Evolutionary conservation across 768 basidiomycete species (phyloP), one percentile per base, ranked within the genome.

Genomic region (Leccinum broughii): DNA sequence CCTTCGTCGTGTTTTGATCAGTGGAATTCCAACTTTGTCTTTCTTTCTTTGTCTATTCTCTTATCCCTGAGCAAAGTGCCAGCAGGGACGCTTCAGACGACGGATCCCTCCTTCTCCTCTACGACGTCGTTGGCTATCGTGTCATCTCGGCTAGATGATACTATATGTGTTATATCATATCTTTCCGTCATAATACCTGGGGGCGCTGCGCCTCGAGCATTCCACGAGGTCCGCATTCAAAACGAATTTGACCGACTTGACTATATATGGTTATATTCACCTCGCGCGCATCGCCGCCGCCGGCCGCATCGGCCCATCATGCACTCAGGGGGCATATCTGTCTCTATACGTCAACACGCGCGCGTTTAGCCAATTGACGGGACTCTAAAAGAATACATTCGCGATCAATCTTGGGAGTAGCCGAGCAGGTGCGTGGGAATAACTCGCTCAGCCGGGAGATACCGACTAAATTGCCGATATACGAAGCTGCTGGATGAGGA

Each of bases 391-490:
- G 8, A 13, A 39, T 1, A 6, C 28, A 66, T 64, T 26, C 62
- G 62, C 55, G 68, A 71, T 67, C 65, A 61, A 65, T 64, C 62
- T 67, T 56, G 53, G 41, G 54, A 56, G 65, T 58, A 70, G 70
- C 70, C 70, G 61, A 44, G n/a, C n/a, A 20, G 41, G 55, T 51
- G 56, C 72, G 72, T 74, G 71, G 57, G 71, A 74, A 58, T 37
- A 32, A 17, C 2, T 26, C 2, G 9, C 1, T 30, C 48, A 53
- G 46, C 26, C 71, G 71, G 71, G 9, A 41, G 2, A 55, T 61
- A 54, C 71, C 71, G 71, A 74, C 39, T 74, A 67, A 75, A 75
- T 73, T 52, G 66, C 26, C 26, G 26, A 26, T 26, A 28, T 28
- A 28, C 26, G 26, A 28, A 28, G 26, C 26, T 28, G 26, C 26